Evolutionary conservation across 371 early-diverging fungal species (phyloP), one percentile per base, ranked within the genome.

Genomic region (Mortierella polycephala): DNA sequence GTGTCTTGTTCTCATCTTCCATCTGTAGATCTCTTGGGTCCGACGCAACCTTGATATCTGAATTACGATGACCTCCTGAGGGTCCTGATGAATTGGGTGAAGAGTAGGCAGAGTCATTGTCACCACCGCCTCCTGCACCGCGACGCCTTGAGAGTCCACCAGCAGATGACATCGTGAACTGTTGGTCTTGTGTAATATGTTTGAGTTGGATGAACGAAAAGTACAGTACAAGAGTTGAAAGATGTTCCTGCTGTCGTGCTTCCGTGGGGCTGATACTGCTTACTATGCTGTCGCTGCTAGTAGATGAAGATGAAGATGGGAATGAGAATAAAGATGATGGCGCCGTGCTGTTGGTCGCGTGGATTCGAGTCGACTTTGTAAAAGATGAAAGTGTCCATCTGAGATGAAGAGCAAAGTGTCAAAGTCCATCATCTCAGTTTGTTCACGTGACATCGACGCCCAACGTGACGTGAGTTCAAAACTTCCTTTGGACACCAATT

Each of bases 1-100:
- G 86, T 30, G 85, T 83, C 73, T 90, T 91, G 54, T 85, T 84
- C 69, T 92, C 87, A 66, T 89, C 88, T 53, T 87, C 81, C 80
- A 79, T 79, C 60, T 79, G 80, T 60, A 66, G 41, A 62, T 79
- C 80, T 50, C 80, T 60, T 58, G 80, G 80, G 63, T 79, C 80
- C 11, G 73, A 60, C 7, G 62, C 80, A 23, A 79, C 66, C 44
- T 79, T 79, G 47, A 13, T 50, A 47, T 75, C 75, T 60, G 69
- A 20, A 51, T 18, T 51, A 9, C 46, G 11, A 47, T 59, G 54
- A 55, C 67, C 60, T 60, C 45, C 63, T 60, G 67, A 54, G 13
- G 67, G 64, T 67, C 68, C 67, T 60, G 80, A 64, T 57, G 77
- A 65, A 4, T 51, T 55, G 37, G 71, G 62, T 40, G 79, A 57